Base-by-base conservation (phyloP, 2,329 filamentous ascomycete species). In the Clathrospora elynae region DNA sequence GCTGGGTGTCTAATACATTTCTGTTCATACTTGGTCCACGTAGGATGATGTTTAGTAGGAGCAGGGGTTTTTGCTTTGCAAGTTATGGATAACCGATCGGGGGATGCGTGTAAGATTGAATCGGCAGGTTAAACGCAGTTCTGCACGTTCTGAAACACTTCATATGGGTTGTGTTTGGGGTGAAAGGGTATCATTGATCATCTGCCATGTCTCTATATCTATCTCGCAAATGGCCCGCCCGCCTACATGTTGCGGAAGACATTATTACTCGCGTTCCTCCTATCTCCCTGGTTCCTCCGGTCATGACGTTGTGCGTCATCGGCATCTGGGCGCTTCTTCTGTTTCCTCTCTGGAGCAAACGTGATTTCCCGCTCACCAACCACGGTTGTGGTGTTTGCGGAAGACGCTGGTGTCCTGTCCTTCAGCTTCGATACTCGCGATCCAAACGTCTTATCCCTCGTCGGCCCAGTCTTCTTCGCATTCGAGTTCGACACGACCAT, bases 241-340 rank as follows among this genome's bases (percentile, higher is more conserved):
- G n/a, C n/a, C 44, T 63, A 86, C 75, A 88, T 78, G 62, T 77
- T 79, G 66, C 86, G 80, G 68, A 90, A 88, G 26, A 84, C 84
- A 71, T 92, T 91, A 37, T 79, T 80, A 70, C 86, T 90, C 35
- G 88, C 88, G 69, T 86, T 90, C 59, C 87, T 76, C 59, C 87
- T 81, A 18, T 75, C 73, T 43, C 75, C 75, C 47, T 75, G 72
- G 51, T 74, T 75, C 55, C 73, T 73, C 66, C 66, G 52, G 40
- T 33, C 48, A 35, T 40, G 30, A 5, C 53, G 52, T 42, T 64
- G 57, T 5, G 58, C 64, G 17, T 49, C 49, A 6, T 66, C 66
- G 32, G 11, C 20, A 68, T 64, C 17, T 66, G 65, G 9, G 48
- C 43, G 49, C 53, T 62, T 63, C 51, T 59, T 71, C 61, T 68